A percentile compares a stretch with the other conserved stretches of the same genome.
Evolutionary conservation across 2,329 filamentous ascomycete genomes (phyloP).

Genomic region (Stagonosporopsis chrysanthemi): DNA sequence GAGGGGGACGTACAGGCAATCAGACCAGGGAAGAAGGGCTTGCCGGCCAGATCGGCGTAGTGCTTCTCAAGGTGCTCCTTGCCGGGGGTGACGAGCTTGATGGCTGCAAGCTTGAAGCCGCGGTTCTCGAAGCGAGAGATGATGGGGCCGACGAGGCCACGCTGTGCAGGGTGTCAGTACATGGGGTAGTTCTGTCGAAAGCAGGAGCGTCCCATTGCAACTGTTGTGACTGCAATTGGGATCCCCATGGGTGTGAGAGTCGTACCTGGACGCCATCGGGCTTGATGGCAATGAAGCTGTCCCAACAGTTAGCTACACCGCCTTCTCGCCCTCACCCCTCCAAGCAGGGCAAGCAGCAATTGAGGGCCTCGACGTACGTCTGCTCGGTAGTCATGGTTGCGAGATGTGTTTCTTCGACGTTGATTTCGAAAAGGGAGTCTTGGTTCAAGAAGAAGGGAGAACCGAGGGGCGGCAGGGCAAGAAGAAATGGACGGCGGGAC

Average conservation of each 20-base stretch:
- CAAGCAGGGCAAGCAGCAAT: not conserved
- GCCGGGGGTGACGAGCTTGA: slow-evolving; percentile 90
- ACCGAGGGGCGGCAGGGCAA: slow-evolving; percentile 34
- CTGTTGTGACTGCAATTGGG: slow-evolving; percentile 9
- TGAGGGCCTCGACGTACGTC: slow-evolving; percentile 70
- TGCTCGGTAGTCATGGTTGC: slow-evolving; percentile 73
- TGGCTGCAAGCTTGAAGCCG: slow-evolving; percentile 97
- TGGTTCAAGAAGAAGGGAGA: slow-evolving; percentile 55
- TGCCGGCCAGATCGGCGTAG: slow-evolving; percentile 90
- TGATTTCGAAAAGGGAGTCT: slow-evolving; percentile 32
- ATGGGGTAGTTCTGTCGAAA: too few species aligned
- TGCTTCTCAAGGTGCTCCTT: slow-evolving; percentile 98
- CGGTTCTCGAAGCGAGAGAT: slow-evolving; percentile 97
- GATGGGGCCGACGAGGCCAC: slow-evolving; percentile 97
- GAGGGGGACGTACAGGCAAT: slow-evolving; percentile 83
- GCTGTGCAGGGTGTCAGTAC: slow-evolving; percentile 61
- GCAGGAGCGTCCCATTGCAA: not conserved
- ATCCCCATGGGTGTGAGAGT: not conserved
- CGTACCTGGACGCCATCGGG: slow-evolving; percentile 97
- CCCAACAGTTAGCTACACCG: slow-evolving; percentile 38
- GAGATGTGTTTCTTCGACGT: slow-evolving; percentile 44
- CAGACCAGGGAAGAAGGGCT: slow-evolving; percentile 97
- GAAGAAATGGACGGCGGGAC: slow-evolving; percentile 17
- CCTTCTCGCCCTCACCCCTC: slow-evolving; percentile 12
- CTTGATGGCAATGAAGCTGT: slow-evolving; percentile 99